Evolutionary conservation across 495 filamentous ascomycete species (phyloP).

Genomic region (Tuber aestivum): DNA sequence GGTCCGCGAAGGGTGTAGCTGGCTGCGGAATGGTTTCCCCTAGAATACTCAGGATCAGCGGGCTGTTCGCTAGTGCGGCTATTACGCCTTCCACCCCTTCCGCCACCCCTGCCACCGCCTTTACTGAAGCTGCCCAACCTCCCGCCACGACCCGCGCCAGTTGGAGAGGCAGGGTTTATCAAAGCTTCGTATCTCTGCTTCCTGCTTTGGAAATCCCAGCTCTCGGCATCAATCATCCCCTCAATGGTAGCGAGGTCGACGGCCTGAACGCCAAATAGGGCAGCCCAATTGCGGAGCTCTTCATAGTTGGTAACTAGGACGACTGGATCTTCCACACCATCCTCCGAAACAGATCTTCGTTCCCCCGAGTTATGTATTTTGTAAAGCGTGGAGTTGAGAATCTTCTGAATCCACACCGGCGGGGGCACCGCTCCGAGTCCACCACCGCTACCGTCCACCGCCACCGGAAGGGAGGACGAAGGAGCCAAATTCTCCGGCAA

Average conservation of each 20-base stretch:
- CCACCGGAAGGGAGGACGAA: slow-evolving; percentile 40
- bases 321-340: slow-evolving; percentile 46
- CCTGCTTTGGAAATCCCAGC: slow-evolving; percentile 30
- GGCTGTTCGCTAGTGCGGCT: slow-evolving; percentile 17
- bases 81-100: slow-evolving; percentile 16
- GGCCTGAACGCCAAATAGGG: slow-evolving; percentile 55
- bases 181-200: slow-evolving; percentile 27
- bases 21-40: slow-evolving; percentile 11
- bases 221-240: slow-evolving; percentile 29
- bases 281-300: slow-evolving; percentile 52
- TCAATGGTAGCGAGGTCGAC: slow-evolving; percentile 47
- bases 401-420: slow-evolving; percentile 34
- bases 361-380: slow-evolving; percentile 52
- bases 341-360: slow-evolving; percentile 39
- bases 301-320: slow-evolving; percentile 57
- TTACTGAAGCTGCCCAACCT: slow-evolving; percentile 10
- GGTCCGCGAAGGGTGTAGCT: slow-evolving; percentile 30
- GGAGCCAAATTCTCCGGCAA: slow-evolving; percentile 38
- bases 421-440: slow-evolving; percentile 43
- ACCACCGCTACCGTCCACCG: slow-evolving; percentile 26
- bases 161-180: slow-evolving; percentile 6
- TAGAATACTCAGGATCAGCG: slow-evolving; percentile 3
- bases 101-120: slow-evolving; percentile 18
- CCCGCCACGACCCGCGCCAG: not conserved
- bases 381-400: slow-evolving; percentile 60